A percentile compares a stretch with the other conserved stretches of the same genome.
Conservation (phyloP, 371 early-diverging fungal genomes). For the Catenaria anguillulae region DNA sequence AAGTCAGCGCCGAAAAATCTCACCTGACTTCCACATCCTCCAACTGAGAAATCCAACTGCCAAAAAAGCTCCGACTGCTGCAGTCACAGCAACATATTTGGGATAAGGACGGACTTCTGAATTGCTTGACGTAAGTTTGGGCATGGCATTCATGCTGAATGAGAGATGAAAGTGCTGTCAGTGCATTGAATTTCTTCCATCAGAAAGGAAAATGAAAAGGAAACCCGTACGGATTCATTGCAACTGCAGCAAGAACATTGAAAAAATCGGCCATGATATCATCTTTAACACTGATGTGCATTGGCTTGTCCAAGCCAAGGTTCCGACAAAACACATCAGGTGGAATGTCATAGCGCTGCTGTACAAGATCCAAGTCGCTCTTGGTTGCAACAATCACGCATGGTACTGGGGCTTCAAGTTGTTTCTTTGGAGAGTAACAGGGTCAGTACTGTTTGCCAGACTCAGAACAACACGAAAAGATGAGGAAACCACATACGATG, state of each 20-base stretch:
- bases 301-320: slow-evolving; percentile 65
- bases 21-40: too few relatives aligned
- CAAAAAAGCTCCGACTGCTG: neutral
- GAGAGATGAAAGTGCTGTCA: neutral
- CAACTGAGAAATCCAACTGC: slow-evolving; percentile 1
- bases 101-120: neutral
- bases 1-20: too few relatives aligned
- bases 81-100: neutral
- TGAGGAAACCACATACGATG: slow-evolving; percentile 33
- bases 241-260: slow-evolving; percentile 62
- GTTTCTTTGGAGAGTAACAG: slow-evolving; percentile 32
- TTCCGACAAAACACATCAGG: slow-evolving; percentile 85
- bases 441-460: too few relatives aligned
- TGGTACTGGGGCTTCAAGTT: slow-evolving; percentile 70
- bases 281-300: slow-evolving; percentile 74
- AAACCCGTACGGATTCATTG: slow-evolving; percentile 57
- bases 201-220: neutral
- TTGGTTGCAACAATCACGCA: slow-evolving; percentile 85
- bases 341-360: slow-evolving; percentile 59
- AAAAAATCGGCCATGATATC: slow-evolving; percentile 73
- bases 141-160: neutral
- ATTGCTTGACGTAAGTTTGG: neutral
- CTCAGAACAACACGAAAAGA: neutral
- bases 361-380: slow-evolving; percentile 77
- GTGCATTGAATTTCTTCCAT: neutral